Percentiles rank a stretch among this genome's conserved stretches.
phyloP scores from a whole-genome alignment of 202 grass and related monocot species.

The Eragrostis tef region DNA sequence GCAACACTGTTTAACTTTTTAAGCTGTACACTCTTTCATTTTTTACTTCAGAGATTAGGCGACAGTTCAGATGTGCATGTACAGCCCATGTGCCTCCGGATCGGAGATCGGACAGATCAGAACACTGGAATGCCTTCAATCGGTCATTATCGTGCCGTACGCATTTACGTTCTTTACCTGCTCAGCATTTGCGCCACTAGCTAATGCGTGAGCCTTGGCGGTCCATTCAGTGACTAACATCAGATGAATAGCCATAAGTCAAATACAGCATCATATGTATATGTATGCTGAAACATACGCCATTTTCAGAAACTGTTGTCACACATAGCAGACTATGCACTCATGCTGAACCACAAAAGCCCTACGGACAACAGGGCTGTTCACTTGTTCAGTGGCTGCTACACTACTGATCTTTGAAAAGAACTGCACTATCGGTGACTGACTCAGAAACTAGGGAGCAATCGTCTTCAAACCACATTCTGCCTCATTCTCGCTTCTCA shows the following conservation, averaged over 20 bases:
- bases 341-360: neutral
- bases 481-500: slow-evolving; percentile 31
- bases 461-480: neutral
- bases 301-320: neutral
- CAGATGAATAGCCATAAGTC: neutral
- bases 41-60: no score
- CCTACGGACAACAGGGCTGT: neutral
- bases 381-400: no score
- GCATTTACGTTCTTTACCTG: no score
- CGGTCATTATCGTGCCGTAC: no score
- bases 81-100: neutral
- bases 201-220: neutral
- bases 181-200: no score
- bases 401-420: neutral
- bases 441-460: neutral
- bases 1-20: no score
- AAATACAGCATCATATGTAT: neutral
- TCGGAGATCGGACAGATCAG: neutral
- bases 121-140: neutral
- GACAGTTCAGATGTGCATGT: no score
- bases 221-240: neutral
- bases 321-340: neutral
- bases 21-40: no score
- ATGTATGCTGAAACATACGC: neutral
- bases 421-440: neutral